A percentile compares a stretch with the other conserved stretches of the same genome.
Evolutionary conservation across 192 early-diverging fungal genomes (phyloP).

Genomic region (Chytriomyces sp.): DNA sequence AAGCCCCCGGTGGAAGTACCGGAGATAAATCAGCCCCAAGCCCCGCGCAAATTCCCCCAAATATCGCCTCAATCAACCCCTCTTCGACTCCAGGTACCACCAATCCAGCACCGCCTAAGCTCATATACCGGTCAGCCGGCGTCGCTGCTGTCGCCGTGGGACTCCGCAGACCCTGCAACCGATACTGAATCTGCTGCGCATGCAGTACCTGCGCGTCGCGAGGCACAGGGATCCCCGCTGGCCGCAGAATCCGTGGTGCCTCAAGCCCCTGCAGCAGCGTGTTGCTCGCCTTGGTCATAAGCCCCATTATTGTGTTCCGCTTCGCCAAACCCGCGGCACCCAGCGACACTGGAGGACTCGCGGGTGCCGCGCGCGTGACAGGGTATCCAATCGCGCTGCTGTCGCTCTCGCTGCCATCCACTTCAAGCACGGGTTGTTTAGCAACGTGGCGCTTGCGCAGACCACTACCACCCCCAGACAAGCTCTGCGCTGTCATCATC

Average conservation of each 20-base stretch:
- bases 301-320: neutral
- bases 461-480: neutral
- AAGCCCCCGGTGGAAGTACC: no score
- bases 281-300: neutral
- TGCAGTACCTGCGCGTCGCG: no score
- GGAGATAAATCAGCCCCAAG: no score
- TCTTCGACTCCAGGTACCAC: no score
- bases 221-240: neutral
- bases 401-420: constrained; percentile 20
- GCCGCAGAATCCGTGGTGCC: neutral
- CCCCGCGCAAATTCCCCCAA: no score
- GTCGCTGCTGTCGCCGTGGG: no score
- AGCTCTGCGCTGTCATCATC: neutral
- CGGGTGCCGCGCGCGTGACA: neutral
- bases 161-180: no score
- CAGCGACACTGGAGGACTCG: neutral
- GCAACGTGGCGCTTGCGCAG: neutral
- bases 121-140: no score
- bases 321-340: neutral
- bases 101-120: no score
- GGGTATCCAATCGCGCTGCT: neutral
- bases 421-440: neutral
- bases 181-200: no score
- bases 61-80: no score
- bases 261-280: neutral